Conservation (phyloP, 352 stramenopile species). For the Aphanomyces cochlioides region DNA sequence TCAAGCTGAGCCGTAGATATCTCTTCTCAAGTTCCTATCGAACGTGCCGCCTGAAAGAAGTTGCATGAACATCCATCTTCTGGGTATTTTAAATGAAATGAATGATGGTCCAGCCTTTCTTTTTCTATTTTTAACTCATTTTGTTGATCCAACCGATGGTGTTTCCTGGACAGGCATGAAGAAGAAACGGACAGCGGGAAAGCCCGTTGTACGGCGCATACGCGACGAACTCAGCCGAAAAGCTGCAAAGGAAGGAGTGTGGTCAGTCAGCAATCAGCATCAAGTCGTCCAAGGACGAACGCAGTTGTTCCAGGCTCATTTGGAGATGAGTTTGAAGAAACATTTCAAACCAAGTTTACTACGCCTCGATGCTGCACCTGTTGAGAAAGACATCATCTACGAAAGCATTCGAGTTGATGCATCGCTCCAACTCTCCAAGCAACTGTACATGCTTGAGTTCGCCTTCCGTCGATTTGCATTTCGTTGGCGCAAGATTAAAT, state of each 20-base stretch:
- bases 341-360: conserved; percentile 25
- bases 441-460: conserved; percentile 31
- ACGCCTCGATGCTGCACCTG: conserved; percentile 19
- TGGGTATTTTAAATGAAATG: no score
- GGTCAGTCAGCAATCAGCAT: conserved; percentile 4
- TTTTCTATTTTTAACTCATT: no score
- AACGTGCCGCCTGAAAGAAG: no score
- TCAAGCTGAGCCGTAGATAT: no score
- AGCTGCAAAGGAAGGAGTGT: background rate
- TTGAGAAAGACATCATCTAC: conserved; percentile 21
- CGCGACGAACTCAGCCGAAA: conserved; percentile 21
- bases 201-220: conserved; percentile 24
- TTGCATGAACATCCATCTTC: no score
- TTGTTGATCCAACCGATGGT: background rate
- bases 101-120: no score
- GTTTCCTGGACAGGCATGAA: background rate
- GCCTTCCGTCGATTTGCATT: conserved; percentile 25
- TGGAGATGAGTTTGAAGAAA: conserved; percentile 10
- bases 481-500: conserved; percentile 27
- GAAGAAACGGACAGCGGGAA: conserved; percentile 2
- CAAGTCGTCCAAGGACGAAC: background rate
- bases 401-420: conserved; percentile 23
- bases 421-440: conserved; percentile 15
- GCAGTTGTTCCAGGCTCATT: conserved; percentile 17
- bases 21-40: no score